Evolutionary conservation across 306 rosid genomes (phyloP), one percentile per base, ranked within the genome.

Genomic region (Cyclanthera cordifolia): DNA sequence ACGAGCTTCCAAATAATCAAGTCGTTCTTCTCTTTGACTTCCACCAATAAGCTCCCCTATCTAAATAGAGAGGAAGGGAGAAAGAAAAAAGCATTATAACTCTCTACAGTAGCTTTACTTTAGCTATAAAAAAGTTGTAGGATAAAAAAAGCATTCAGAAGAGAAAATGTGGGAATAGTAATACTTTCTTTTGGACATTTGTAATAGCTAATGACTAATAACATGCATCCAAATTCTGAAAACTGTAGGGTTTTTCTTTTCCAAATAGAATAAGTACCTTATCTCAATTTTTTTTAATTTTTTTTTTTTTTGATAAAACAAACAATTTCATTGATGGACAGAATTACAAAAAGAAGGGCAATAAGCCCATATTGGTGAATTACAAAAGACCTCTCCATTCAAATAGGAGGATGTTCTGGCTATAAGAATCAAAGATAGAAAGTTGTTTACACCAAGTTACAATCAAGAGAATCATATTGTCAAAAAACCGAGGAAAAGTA

Each of bases 21-120:
- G 93, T 67, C 98, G 81, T 79, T 92, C 96, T 89, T 92, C 98
- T 78, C 98, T 87, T 70, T 92, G 96, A 77, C 98, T 92, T 84
- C 96, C 98, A 53, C 98, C 98, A 73, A 92, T 86, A 79, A 92
- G 96, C 81, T 92, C 98, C 41, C 98, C 98, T 61, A 92, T 82
- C 98, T 92, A 75, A 77, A 57, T 74, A 43, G 67, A 69, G 9
- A 7, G 37, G 53, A 41, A 23, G n/a, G 57, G 24, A 37, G 4
- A 50, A 25, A 6, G 61, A 27, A 13, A 41, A 68, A 14, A 61
- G 46, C 53, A 46, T 27, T 39, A 8, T 4, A 67, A 63, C 69
- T 8, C 21, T 39, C 19, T 19, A 34, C 17, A 24, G 11, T 32
- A 34, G 24, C 67, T 17, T 34, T 24, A 58, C 24, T 34, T 34